phyloP scores from a whole-genome alignment of 768 basidiomycete genomes.

The Tulasnella calospora region DNA sequence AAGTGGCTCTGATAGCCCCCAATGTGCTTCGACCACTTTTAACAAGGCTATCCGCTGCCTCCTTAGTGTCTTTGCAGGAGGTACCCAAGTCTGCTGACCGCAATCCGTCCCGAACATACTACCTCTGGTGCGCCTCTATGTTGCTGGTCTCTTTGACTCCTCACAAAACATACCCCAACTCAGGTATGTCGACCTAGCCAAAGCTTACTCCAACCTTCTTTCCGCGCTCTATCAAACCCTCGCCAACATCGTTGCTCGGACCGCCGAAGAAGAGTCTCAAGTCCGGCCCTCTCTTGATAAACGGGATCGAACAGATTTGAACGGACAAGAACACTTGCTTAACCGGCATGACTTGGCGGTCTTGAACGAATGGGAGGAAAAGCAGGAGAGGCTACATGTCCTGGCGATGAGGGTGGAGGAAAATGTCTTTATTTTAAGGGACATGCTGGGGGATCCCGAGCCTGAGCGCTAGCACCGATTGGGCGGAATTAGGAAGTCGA shows the following conservation, averaged over 20 bases:
- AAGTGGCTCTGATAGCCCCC: slow-evolving; percentile 85
- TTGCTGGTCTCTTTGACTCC: neutral
- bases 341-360: slow-evolving; percentile 71
- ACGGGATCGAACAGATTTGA: slow-evolving; percentile 72
- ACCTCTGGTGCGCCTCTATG: slow-evolving; percentile 64
- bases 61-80: slow-evolving; percentile 85
- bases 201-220: slow-evolving; percentile 74
- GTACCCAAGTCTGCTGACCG: slow-evolving; percentile 87
- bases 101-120: slow-evolving; percentile 82
- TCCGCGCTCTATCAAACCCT: slow-evolving; percentile 82
- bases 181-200: slow-evolving; percentile 85
- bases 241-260: slow-evolving; percentile 73
- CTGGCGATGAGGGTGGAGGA: slow-evolving; percentile 84
- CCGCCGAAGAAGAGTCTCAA: slow-evolving; percentile 67
- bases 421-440: slow-evolving; percentile 82
- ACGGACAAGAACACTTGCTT: slow-evolving; percentile 61
- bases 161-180: slow-evolving; percentile 29
- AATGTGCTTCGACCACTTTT: slow-evolving; percentile 81
- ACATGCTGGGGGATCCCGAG: slow-evolving; percentile 43
- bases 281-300: slow-evolving; percentile 74
- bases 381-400: slow-evolving; percentile 66
- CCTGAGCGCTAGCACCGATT: slow-evolving; percentile 1
- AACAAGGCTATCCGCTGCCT: slow-evolving; percentile 71
- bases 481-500: neutral
- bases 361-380: slow-evolving; percentile 67